Percentiles rank a stretch among this genome's conserved stretches.
These are phyloP conservation scores for Barnettozyma vustinii DNA, from an alignment of 805 yeast species.

Conservation along the genomic window DNA sequence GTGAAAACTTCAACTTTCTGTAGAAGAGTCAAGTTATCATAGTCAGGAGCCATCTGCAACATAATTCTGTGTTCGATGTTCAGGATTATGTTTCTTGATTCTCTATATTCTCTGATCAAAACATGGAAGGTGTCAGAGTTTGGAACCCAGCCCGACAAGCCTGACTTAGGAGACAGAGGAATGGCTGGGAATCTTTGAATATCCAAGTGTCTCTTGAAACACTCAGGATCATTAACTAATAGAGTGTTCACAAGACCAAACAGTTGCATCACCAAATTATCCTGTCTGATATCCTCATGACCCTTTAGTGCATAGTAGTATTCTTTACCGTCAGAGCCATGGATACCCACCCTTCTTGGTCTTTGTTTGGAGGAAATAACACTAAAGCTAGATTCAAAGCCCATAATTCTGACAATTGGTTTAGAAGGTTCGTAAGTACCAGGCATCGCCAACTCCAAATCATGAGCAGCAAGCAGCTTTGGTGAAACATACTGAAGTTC, in stretches of 20 bases:
- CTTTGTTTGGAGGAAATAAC: conserved; percentile 95
- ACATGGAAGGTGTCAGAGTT: conserved; percentile 96
- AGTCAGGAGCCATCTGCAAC: conserved; percentile 96
- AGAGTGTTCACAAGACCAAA: conserved; percentile 93
- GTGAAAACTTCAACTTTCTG: conserved; percentile 97
- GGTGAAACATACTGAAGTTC: conserved; percentile 95
- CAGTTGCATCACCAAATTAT: conserved; percentile 94
- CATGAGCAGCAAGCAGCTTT: conserved; percentile 66
- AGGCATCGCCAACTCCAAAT: conserved; percentile 86
- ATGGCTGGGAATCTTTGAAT: conserved; percentile 90
- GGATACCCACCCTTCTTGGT: conserved; percentile 76
- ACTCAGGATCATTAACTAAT: conserved; percentile 84
- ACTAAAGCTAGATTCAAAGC: conserved; percentile 76
- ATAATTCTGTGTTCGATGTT: conserved; percentile 93
- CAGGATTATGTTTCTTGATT: conserved; percentile 78
- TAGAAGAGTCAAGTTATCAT: conserved; percentile 79
- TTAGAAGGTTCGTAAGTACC: conserved; percentile 88
- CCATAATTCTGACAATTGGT: conserved; percentile 63
- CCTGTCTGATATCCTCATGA: conserved; percentile 97
- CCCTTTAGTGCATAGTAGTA: conserved; percentile 84
- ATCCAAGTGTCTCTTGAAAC: conserved; percentile 91
- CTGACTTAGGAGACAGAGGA: conserved; percentile 96
- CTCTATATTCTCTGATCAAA: conserved; percentile 86
- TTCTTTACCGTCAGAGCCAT: conserved; percentile 89
- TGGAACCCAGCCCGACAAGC: conserved; percentile 94